Evolutionary conservation across 768 basidiomycete species (phyloP).

Genomic region (Leucocoprinus birnbaumii): DNA sequence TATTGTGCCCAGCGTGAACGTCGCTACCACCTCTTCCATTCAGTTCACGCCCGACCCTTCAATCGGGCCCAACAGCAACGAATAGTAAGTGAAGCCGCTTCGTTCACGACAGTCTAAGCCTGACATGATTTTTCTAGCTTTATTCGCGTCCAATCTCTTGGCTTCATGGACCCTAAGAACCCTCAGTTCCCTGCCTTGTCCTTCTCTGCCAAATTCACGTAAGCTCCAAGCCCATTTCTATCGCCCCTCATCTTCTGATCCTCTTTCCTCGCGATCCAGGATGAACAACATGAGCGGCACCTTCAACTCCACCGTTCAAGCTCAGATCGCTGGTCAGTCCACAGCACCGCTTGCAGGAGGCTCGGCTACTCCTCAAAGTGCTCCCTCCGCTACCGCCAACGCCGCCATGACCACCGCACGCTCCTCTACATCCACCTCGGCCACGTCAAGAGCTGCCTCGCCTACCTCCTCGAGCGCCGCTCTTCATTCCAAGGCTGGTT

Average conservation of each 20-base stretch:
- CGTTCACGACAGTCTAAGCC: not conserved
- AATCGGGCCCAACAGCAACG: conserved; percentile 50
- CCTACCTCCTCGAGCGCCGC: conserved; percentile 19
- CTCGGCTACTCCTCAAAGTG: conserved; percentile 24
- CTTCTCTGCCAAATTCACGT: conserved; percentile 82
- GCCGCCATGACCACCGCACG: conserved; percentile 18
- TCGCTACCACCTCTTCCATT: conserved; percentile 42
- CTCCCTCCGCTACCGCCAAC: conserved; percentile 19
- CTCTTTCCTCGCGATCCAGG: conserved; percentile 30
- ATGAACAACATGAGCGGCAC: conserved; percentile 67
- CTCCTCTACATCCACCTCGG: conserved; percentile 16
- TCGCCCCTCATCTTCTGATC: not conserved
- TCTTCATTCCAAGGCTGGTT: conserved; percentile 25
- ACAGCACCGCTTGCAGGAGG: conserved; percentile 52
- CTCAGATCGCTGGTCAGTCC: conserved; percentile 60
- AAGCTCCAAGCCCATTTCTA: conserved; percentile 21
- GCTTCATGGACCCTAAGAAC: conserved; percentile 45
- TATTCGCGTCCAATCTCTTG: conserved; percentile 68
- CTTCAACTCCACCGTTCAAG: conserved; percentile 54
- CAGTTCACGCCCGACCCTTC: conserved; percentile 47
- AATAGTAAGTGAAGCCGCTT: conserved; percentile 47
- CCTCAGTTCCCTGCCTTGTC: conserved; percentile 60
- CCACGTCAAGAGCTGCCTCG: conserved; percentile 15
- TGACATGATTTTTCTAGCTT: conserved; percentile 47
- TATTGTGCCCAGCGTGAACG: conserved; percentile 46